These are phyloP conservation scores for Plasmopara muralis DNA, from an alignment of 352 stramenopile genomes.

Conservation along the genomic window DNA sequence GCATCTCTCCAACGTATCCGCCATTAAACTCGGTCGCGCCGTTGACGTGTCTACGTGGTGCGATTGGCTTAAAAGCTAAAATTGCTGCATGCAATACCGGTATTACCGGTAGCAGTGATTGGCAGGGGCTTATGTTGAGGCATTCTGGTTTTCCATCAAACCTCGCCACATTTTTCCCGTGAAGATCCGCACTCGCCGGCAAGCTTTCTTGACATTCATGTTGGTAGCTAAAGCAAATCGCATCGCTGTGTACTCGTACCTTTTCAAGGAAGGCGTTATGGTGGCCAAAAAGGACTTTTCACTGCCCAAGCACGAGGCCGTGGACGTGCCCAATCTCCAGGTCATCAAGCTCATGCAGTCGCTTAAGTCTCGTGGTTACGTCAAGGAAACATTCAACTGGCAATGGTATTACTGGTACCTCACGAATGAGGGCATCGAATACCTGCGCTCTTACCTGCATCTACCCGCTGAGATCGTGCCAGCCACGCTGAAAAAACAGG, in stretches of 20 bases:
- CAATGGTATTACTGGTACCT: constrained; percentile 99
- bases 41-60: not conserved
- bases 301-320: constrained; percentile 91
- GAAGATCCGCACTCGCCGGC: constrained; percentile 87
- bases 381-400: constrained; percentile 99
- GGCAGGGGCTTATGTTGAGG: constrained; percentile 8
- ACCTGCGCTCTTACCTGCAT: constrained; percentile 97
- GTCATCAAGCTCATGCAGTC: constrained; percentile 98
- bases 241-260: constrained; percentile 98
- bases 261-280: constrained; percentile 93
- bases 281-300: constrained; percentile 88
- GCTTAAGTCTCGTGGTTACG: constrained; percentile 95
- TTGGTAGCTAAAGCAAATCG: constrained; percentile 98
- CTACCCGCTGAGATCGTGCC: constrained; percentile 98
- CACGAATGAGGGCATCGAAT: constrained; percentile 98
- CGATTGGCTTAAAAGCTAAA: constrained; percentile 16
- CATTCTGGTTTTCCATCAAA: constrained; percentile 56
- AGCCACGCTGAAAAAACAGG: constrained; percentile 97
- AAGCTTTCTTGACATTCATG: constrained; percentile 84
- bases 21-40: constrained; percentile 17
- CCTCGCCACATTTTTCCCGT: constrained; percentile 46
- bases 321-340: constrained; percentile 98
- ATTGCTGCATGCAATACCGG: constrained; percentile 9
- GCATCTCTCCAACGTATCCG: constrained; percentile 23
- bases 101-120: constrained; percentile 19